A percentile compares a stretch with the other conserved stretches of the same genome.
Evolutionary conservation across 1,284 basidiomycete species (phyloP).

Genomic region (Golubevia sp.): DNA sequence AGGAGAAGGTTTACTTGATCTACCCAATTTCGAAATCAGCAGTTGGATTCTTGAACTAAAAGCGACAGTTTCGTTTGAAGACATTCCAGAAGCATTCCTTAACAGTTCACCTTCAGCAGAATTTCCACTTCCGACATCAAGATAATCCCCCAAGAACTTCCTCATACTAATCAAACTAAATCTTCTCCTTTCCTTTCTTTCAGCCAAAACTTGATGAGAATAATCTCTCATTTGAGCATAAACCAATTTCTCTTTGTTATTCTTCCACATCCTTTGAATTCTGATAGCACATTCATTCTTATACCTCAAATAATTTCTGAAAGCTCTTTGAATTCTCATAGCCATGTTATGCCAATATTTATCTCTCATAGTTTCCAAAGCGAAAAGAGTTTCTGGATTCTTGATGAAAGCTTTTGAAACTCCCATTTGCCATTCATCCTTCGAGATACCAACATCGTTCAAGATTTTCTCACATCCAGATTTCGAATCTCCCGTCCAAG

Average conservation of each 20-base stretch:
- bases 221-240: constrained; percentile 90
- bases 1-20: constrained; percentile 89
- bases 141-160: constrained; percentile 94
- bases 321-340: constrained; percentile 91
- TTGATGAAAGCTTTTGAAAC: constrained; percentile 99
- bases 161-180: constrained; percentile 93
- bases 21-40: constrained; percentile 81
- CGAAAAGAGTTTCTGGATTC: constrained; percentile 98
- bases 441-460: constrained; percentile 89
- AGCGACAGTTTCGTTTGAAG: constrained; percentile 57
- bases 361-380: constrained; percentile 97
- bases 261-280: constrained; percentile 98
- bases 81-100: constrained; percentile 73
- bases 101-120: constrained; percentile 79
- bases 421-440: constrained; percentile 99
- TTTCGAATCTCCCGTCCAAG: constrained; percentile 86
- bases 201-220: constrained; percentile 86
- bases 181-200: constrained; percentile 88
- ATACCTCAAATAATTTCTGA: constrained; percentile 92
- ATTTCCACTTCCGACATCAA: constrained; percentile 76
- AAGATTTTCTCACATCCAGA: constrained; percentile 92
- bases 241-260: constrained; percentile 89
- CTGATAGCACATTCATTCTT: constrained; percentile 91
- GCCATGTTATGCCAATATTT: constrained; percentile 99
- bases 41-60: constrained; percentile 87